Evolutionary conservation across 352 stramenopile genomes (phyloP), one percentile per base, ranked within the genome.

Genomic region (Sclerospora graminicola): DNA sequence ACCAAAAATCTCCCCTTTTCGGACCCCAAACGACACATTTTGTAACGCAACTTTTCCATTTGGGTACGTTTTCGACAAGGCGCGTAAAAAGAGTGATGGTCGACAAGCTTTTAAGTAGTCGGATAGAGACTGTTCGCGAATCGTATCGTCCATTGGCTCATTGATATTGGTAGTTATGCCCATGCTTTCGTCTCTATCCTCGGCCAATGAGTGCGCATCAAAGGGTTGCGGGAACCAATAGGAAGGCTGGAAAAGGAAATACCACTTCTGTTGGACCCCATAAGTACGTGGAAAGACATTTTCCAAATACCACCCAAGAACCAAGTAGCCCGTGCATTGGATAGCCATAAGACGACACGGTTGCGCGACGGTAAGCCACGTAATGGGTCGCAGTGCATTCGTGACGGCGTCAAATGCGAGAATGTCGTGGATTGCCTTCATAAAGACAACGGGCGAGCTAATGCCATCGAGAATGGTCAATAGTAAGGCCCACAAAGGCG

Each of bases 281-380:
- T 92, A 95, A 11, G 95, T 79, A 8, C 77, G 73, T 11, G 94
- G 94, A 26, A 97, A 81, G 1, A 97, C 87, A 29, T 92, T 82
- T 48, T 97, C 91, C 14, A 98, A 64, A 58, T 98, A 98, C 71
- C 75, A 95, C 2, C 83, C 92, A 7, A 98, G 60, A 8, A 96
- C 26, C 15, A 88, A 48, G 45, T 97, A 98, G 5, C 89, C 62
- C 16, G 85, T 18, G 20, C 69, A 80, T 52, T 98, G 92, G 2
- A 77, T 6, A 7, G 82, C 26, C 63, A 98, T 87, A 23, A 84
- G 66, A 16, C 57, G 18, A 8, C 60, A 82, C 6, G 76, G 69
- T 21, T 18, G 45, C 7, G 51, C 54, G 2, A 91, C 50, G 0
- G 69, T 75, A 2, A 37, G 20, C 64, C 74, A 87, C 0, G 50